Conservation (phyloP, 1,284 basidiomycete species). For the Irpex rosettiformis region DNA sequence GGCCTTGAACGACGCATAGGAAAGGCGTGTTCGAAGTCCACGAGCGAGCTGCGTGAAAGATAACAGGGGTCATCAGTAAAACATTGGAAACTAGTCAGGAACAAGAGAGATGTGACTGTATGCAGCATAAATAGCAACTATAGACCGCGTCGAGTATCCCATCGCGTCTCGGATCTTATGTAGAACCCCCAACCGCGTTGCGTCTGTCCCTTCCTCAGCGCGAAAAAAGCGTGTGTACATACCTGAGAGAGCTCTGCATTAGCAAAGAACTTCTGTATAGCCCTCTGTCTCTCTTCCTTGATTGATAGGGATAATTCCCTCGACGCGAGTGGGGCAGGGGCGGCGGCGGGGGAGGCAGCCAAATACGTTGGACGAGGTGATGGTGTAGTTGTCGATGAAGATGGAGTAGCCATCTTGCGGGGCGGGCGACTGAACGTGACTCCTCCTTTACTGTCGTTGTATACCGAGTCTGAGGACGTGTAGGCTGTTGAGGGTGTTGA, state of each 20-base stretch:
- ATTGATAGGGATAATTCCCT: slow-evolving; percentile 40
- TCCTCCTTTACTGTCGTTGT: not conserved
- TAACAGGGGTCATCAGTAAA: slow-evolving; percentile 38
- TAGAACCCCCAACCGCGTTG: not conserved
- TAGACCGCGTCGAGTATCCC: not conserved
- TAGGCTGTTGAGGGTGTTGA: not conserved
- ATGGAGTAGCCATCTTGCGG: slow-evolving; percentile 63
- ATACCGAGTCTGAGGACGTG: not conserved
- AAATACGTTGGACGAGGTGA: slow-evolving; percentile 66
- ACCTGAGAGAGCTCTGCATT: slow-evolving; percentile 75
- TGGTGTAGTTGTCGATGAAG: slow-evolving; percentile 73
- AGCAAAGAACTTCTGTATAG: slow-evolving; percentile 68
- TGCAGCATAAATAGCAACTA: not conserved
- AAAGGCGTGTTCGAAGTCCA: slow-evolving; percentile 68
- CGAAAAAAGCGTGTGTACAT: slow-evolving; percentile 37
- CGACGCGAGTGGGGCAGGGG: slow-evolving; percentile 23
- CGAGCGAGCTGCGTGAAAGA: slow-evolving; percentile 60
- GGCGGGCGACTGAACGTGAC: not conserved
- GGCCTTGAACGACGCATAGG: slow-evolving; percentile 80
- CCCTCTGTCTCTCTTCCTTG: slow-evolving; percentile 56
- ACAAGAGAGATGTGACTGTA: not conserved
- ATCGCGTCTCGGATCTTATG: slow-evolving; percentile 4
- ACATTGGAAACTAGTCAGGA: slow-evolving; percentile 21
- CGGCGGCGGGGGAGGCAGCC: slow-evolving; percentile 40
- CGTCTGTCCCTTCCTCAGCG: slow-evolving; percentile 34